Evolutionary conservation across 1,139 yeast genomes (phyloP).

Genomic region (Yamadazyma trypodendri): DNA sequence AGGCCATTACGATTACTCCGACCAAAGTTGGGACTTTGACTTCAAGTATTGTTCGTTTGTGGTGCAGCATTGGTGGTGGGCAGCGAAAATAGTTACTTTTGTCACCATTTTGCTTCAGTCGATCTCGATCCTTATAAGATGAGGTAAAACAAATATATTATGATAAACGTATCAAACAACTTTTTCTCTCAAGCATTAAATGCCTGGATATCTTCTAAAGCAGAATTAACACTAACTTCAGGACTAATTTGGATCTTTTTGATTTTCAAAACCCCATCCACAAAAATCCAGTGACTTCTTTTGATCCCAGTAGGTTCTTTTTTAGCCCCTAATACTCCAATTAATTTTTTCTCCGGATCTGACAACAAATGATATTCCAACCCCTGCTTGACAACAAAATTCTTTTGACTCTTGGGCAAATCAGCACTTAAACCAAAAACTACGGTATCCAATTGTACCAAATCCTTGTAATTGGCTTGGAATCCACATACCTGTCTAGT

Average conservation of each 20-base stretch:
- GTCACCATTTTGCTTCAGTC: constrained; percentile 46
- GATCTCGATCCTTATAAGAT: constrained; percentile 13
- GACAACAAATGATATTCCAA: constrained; percentile 73
- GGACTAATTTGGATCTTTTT: constrained; percentile 75
- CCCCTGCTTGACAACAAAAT: constrained; percentile 67
- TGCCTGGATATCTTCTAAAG: constrained; percentile 51
- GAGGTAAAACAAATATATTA: neutral
- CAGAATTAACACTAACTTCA: constrained; percentile 66
- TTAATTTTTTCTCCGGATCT: constrained; percentile 70
- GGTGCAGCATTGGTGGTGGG: constrained; percentile 98
- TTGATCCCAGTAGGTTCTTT: constrained; percentile 75
- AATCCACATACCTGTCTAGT: constrained; percentile 92
- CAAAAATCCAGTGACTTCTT: constrained; percentile 89
- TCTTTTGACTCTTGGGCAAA: constrained; percentile 69
- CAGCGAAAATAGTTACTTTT: constrained; percentile 56
- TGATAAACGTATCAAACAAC: neutral
- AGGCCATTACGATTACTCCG: constrained; percentile 50
- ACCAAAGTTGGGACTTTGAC: constrained; percentile 59
- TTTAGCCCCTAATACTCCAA: constrained; percentile 78
- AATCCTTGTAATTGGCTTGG: constrained; percentile 60
- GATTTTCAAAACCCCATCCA: constrained; percentile 67
- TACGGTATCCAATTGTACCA: constrained; percentile 48
- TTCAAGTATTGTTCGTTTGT: constrained; percentile 76
- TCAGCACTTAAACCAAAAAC: constrained; percentile 77
- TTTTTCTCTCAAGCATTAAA: constrained; percentile 1